These are phyloP conservation scores for Syzygium malaccense DNA, from an alignment of 441 rosid species.

Conservation along the genomic window DNA sequence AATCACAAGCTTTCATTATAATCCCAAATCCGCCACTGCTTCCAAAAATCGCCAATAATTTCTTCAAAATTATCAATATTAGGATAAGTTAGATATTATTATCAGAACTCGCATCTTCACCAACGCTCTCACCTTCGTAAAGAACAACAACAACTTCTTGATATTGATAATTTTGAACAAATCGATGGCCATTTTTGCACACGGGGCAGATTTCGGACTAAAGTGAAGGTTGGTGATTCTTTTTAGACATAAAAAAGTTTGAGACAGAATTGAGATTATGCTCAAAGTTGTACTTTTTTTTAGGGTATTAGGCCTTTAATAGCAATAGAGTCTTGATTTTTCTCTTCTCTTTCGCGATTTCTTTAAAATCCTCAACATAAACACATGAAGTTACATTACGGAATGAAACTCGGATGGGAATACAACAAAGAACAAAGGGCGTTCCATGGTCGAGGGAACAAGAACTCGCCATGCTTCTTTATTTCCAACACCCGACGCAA, in stretches of 20 bases:
- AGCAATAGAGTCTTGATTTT: background rate
- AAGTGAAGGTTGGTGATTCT: too few species aligned
- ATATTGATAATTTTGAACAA: background rate
- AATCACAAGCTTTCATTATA: too few species aligned
- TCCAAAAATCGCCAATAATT: background rate
- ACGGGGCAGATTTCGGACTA: too few species aligned
- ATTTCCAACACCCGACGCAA: background rate
- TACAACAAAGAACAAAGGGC: background rate
- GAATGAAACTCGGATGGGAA: background rate
- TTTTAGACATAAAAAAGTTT: too few species aligned
- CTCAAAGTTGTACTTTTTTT: background rate
- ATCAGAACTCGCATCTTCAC: background rate
- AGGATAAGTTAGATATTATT: background rate
- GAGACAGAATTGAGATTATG: fast-evolving
- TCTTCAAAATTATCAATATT: background rate
- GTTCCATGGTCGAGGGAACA: background rate
- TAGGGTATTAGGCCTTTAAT: background rate
- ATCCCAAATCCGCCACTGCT: background rate
- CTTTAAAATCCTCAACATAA: background rate
- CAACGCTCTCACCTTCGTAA: background rate
- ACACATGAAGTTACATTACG: background rate
- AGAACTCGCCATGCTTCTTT: background rate
- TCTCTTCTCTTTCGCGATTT: background rate
- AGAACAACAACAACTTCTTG: background rate
- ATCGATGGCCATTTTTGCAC: background rate